Percentiles rank a stretch among this genome's conserved stretches.
phyloP scores from a whole-genome alignment of 2,329 filamentous ascomycete genomes.

The Sporothrix sp. region DNA sequence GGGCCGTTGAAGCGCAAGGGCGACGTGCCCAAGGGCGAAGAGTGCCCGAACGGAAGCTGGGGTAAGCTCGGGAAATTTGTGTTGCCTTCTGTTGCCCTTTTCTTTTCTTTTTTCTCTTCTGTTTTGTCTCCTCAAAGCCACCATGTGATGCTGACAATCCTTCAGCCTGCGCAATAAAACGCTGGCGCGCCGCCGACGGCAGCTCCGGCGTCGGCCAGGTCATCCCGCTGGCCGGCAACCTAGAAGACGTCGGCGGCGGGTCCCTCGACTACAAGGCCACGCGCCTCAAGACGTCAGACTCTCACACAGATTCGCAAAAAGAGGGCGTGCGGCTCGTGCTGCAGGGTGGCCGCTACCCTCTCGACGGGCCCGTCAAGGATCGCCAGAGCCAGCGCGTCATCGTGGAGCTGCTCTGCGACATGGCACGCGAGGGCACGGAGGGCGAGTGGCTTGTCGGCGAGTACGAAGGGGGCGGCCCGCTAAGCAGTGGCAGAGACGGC shows the following conservation, averaged over 20 bases:
- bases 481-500: too few species aligned
- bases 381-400: slow-evolving; percentile 56
- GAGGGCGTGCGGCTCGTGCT: slow-evolving; percentile 66
- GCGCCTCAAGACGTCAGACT: slow-evolving; percentile 54
- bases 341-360: slow-evolving; percentile 45
- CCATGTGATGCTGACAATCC: too few species aligned
- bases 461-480: slow-evolving; percentile 33
- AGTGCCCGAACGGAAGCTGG: slow-evolving; percentile 61
- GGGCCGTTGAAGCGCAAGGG: slow-evolving; percentile 52
- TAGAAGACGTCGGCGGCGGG: slow-evolving; percentile 47
- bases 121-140: neutral
- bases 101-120: neutral
- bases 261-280: slow-evolving; percentile 56
- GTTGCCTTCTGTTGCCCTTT: neutral
- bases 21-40: slow-evolving; percentile 41
- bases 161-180: slow-evolving; percentile 68
- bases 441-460: slow-evolving; percentile 51
- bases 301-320: slow-evolving; percentile 53
- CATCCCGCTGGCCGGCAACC: slow-evolving; percentile 66
- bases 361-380: slow-evolving; percentile 42
- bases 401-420: slow-evolving; percentile 78
- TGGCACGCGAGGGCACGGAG: slow-evolving; percentile 62
- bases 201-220: slow-evolving; percentile 43
- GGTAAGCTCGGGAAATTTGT: too few species aligned
- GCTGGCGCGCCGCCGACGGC: slow-evolving; percentile 39